Evolutionary conservation across 768 basidiomycete genomes (phyloP), one percentile per base, ranked within the genome.

Genomic region (Amanita fuliginea): DNA sequence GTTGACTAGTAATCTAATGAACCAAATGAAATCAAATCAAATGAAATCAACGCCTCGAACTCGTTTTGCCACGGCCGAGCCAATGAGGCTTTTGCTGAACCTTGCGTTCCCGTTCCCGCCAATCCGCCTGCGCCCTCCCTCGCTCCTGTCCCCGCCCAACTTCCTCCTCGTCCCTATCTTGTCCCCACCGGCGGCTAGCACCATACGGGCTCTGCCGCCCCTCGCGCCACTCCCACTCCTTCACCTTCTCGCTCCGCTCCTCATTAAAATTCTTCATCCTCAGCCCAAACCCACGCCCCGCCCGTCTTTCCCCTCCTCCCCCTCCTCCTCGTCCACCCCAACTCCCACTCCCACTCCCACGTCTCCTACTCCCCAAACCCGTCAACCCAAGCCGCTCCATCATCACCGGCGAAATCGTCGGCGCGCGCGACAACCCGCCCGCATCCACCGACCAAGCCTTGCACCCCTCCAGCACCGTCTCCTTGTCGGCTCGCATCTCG

Each of bases 401-500:
- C 65, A 84, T 74, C 42, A 53, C 54, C 2, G 61, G 59, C 2
- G 74, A 74, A 11, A 86, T 66, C 56, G 69, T 72, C 2, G 85
- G 82, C 18, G 78, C 65, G 24, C 59, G 51, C 0, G 63, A 44
- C 46, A 85, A 59, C 18, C 83, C 83, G 30, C 72, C 68, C 2
- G 73, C 77, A 33, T 75, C 72, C 1, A 66, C 66, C 0, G 80
- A 63, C 86, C 87, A 90, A 32, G 70, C 65, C 62, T 78, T 75
- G 46, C 78, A 64, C 13, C 81, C 82, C 34, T 76, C 64, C 8
- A 85, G 53, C 47, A 86, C 62, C 33, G 65, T 68, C 6, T 60
- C 55, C 46, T 67, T 67, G 36, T 64, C 59, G 2, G 71, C 56
- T 24, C 78, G 68, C 42, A 90, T 57, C 37, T 79, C 71, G 5